Evolutionary conservation across 208 protist species (phyloP).

Genomic region (Trypanosoma platydactyli): DNA sequence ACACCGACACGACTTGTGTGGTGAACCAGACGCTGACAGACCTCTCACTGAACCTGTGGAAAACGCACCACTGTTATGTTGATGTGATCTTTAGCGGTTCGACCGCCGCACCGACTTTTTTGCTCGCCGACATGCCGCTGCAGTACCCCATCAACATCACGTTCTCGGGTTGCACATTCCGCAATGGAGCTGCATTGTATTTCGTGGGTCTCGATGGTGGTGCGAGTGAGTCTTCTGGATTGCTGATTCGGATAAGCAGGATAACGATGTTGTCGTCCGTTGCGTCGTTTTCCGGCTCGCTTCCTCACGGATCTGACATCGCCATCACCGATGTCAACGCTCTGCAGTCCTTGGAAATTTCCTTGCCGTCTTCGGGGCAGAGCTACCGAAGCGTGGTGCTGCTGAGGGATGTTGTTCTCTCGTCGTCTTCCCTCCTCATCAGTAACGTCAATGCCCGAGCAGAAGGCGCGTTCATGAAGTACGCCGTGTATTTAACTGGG

Average conservation of each 20-base stretch:
- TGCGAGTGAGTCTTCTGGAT: constrained; percentile 3
- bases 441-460: neutral
- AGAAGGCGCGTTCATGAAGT: neutral
- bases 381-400: neutral
- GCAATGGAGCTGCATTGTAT: constrained; percentile 4
- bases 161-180: constrained; percentile 7
- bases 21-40: neutral
- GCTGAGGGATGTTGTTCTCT: neutral
- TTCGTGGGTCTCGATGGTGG: constrained; percentile 2
- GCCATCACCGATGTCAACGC: constrained; percentile 7
- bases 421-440: constrained; percentile 1
- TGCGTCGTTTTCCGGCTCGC: constrained; percentile 8
- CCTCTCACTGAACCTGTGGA: constrained; percentile 8
- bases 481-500: neutral
- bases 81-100: constrained; percentile 8
- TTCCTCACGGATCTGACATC: constrained; percentile 6
- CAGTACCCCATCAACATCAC: constrained; percentile 11
- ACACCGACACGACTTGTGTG: constrained; percentile 3
- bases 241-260: constrained; percentile 3
- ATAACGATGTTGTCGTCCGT: constrained; percentile 2
- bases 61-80: constrained; percentile 18
- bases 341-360: neutral
- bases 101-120: neutral
- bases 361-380: neutral
- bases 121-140: neutral